phyloP scores from a whole-genome alignment of 2,329 filamentous ascomycete species.

The Penicillium decumbens region DNA sequence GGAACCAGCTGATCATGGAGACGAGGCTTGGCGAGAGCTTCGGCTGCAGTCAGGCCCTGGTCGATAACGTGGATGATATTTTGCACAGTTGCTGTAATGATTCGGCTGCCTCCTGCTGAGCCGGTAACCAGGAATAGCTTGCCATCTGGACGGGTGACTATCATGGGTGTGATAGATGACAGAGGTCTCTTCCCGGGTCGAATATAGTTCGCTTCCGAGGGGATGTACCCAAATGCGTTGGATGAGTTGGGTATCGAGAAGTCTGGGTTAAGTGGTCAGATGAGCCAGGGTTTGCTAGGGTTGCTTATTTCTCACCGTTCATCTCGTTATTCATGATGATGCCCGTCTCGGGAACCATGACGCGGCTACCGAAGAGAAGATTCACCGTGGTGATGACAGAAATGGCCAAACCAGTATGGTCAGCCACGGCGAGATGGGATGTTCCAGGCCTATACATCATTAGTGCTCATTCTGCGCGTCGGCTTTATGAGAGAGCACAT shows the following conservation, averaged over 20 bases:
- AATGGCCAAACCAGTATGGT: conserved; percentile 67
- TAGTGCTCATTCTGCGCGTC: conserved; percentile 27
- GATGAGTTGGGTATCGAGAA: conserved; percentile 74
- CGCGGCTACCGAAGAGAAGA: conserved; percentile 70
- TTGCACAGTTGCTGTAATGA: conserved; percentile 75
- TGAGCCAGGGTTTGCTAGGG: not conserved
- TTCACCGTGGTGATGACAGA: conserved; percentile 85
- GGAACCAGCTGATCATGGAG: conserved; percentile 81
- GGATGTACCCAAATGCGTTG: conserved; percentile 82
- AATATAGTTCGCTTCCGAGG: conserved; percentile 75
- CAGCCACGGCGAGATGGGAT: conserved; percentile 57
- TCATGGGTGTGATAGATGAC: conserved; percentile 75
- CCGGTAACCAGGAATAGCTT: conserved; percentile 66
- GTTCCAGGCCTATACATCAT: conserved; percentile 43
- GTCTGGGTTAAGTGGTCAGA: conserved; percentile 45
- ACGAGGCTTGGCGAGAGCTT: conserved; percentile 63
- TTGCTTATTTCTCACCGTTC: conserved; percentile 39
- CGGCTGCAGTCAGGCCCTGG: conserved; percentile 53
- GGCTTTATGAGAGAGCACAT: conserved; percentile 12
- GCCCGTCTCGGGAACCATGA: conserved; percentile 76
- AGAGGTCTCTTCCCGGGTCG: conserved; percentile 75
- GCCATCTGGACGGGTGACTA: conserved; percentile 63
- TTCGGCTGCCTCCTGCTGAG: conserved; percentile 74
- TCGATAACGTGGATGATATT: conserved; percentile 70
- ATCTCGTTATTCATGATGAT: conserved; percentile 66